A percentile compares a stretch with the other conserved stretches of the same genome.
phyloP scores from a whole-genome alignment of 169 alveolate species.

The Eimeria brunetti region DNA sequence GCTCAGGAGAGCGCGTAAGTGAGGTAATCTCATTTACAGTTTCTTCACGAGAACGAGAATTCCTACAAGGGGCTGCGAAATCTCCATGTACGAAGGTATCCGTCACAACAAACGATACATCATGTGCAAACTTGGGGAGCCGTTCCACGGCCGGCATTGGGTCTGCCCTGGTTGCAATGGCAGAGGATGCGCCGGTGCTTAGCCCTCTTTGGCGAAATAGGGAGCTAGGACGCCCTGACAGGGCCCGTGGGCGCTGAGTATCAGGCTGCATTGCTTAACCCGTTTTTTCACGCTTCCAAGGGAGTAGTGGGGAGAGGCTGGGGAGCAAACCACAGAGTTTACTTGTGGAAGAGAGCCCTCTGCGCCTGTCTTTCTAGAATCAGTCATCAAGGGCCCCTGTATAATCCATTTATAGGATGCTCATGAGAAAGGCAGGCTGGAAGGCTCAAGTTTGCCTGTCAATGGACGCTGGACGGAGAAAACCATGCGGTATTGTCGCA shows the following conservation, averaged over 20 bases:
- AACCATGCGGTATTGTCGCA: neutral
- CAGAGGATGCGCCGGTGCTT: neutral
- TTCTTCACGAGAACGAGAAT: conserved; percentile 13
- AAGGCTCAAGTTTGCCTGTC: neutral
- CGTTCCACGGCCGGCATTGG: neutral
- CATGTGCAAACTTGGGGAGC: neutral
- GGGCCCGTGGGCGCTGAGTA: neutral
- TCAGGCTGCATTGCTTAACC: conserved; percentile 35
- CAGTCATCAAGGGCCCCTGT: neutral
- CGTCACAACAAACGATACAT: conserved; percentile 36
- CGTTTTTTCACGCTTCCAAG: neutral
- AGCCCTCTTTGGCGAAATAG: neutral
- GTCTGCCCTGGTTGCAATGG: neutral
- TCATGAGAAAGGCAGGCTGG: neutral
- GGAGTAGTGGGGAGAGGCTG: neutral
- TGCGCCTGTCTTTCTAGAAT: neutral
- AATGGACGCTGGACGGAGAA: neutral
- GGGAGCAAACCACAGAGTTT: neutral
- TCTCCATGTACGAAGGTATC: conserved; percentile 46
- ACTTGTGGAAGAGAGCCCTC: neutral
- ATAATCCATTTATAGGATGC: neutral
- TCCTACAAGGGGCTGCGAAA: neutral
- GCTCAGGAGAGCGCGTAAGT: conserved; percentile 22
- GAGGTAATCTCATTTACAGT: conserved; percentile 20
- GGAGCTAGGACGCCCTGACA: neutral